Percentiles rank a stretch among this genome's conserved stretches.
Conservation (phyloP, 2,329 filamentous ascomycete genomes). For the Chrysoporthe puriensis region DNA sequence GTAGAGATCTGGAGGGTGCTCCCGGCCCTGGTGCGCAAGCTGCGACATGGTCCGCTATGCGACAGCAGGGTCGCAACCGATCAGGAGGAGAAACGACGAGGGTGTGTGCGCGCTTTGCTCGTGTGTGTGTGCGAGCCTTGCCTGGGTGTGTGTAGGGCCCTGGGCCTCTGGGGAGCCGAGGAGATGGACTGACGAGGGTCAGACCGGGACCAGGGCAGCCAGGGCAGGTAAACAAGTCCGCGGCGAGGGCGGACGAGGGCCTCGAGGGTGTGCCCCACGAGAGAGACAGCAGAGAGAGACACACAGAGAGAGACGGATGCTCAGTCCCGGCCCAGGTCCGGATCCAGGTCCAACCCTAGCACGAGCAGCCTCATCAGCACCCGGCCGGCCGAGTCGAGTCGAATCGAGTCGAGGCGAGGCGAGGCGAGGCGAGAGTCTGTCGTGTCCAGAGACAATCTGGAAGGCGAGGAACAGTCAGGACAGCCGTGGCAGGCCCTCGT, state of each 20-base stretch:
- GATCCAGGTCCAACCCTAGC: conserved; percentile 5
- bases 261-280: not conserved
- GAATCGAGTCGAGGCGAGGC: not conserved
- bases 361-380: conserved; percentile 4
- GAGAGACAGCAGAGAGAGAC: not conserved
- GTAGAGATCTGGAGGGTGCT: conserved; percentile 43
- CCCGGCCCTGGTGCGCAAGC: conserved; percentile 51
- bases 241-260: conserved; percentile 1
- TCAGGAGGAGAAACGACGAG: conserved; percentile 12
- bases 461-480: not conserved
- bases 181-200: conserved; percentile 6
- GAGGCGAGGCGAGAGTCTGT: not conserved
- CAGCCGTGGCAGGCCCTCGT: not conserved
- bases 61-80: conserved; percentile 21
- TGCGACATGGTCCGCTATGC: conserved; percentile 58
- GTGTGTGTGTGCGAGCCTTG: too few species aligned
- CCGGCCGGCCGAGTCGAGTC: conserved; percentile 15
- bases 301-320: not conserved
- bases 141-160: conserved; percentile 5
- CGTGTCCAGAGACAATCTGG: not conserved
- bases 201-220: conserved; percentile 14
- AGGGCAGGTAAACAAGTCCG: conserved; percentile 3
- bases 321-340: not conserved
- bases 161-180: conserved; percentile 1
- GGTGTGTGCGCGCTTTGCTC: not conserved